Conservation (phyloP, 164 flowering plant genomes). For the Magnolia officinalis region DNA sequence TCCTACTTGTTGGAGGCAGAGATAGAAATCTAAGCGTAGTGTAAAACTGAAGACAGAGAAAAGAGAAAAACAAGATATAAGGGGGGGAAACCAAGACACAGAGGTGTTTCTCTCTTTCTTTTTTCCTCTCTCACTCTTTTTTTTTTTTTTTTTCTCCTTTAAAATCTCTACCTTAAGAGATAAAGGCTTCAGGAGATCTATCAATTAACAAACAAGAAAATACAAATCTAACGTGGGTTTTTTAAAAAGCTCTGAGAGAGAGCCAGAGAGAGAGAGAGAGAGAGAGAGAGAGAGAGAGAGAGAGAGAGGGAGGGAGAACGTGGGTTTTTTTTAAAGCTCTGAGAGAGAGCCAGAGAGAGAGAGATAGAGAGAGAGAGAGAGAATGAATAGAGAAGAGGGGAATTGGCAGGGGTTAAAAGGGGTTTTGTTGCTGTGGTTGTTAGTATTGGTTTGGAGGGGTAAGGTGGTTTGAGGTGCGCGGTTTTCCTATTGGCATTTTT, state of each 20-base stretch:
- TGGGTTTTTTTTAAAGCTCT: not conserved
- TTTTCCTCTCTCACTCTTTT: no score
- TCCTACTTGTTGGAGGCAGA: not conserved
- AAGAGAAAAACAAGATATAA: not conserved
- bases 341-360: not conserved
- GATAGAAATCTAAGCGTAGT: not conserved
- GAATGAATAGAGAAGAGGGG: not conserved
- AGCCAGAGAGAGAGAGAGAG: not conserved
- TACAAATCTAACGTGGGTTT: not conserved
- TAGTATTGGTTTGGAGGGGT: not conserved
- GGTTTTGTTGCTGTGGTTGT: not conserved
- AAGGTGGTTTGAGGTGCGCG: not conserved
- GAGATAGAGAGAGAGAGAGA: not conserved
- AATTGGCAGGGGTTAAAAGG: not conserved
- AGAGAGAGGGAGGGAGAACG: not conserved
- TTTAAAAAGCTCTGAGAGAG: not conserved
- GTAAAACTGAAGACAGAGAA: not conserved
- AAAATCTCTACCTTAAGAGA: not conserved
- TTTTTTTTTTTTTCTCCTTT: not conserved
- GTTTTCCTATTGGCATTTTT: not conserved
- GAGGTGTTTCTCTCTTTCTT: not conserved
- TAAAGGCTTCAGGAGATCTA: not conserved
- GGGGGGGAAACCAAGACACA: not conserved
- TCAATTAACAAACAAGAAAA: not conserved
- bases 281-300: not conserved